These are phyloP conservation scores for Hortiboletus campestris DNA, from an alignment of 768 basidiomycete genomes.

Conservation along the genomic window DNA sequence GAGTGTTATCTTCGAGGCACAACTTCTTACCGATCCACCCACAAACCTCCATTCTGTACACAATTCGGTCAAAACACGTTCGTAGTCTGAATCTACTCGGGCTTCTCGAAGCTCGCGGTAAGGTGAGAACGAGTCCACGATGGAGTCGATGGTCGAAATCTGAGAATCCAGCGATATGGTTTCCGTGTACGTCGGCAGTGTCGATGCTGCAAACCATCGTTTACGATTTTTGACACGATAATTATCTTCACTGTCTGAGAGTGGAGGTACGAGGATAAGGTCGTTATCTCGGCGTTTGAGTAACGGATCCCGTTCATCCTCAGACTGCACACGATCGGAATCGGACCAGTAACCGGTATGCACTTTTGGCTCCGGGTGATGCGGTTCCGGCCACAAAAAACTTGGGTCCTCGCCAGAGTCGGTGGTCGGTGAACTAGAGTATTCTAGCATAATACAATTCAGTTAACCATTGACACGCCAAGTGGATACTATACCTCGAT, in stretches of 20 bases:
- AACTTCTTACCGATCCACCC: constrained; percentile 52
- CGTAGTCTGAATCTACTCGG: constrained; percentile 44
- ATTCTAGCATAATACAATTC: background rate
- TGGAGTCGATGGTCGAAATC: constrained; percentile 32
- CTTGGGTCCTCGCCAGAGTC: constrained; percentile 5
- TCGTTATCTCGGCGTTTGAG: constrained; percentile 10
- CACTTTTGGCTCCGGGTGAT: constrained; percentile 9
- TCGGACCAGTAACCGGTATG: constrained; percentile 24
- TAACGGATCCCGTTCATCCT: constrained; percentile 21
- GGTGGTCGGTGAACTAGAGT: constrained; percentile 9
- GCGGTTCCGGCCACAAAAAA: constrained; percentile 14
- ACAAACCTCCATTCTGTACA: constrained; percentile 64
- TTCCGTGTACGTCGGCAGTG: constrained; percentile 46
- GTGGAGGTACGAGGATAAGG: constrained; percentile 20
- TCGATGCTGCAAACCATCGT: constrained; percentile 36
- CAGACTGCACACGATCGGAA: constrained; percentile 14
- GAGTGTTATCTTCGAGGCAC: background rate
- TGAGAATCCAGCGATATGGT: constrained; percentile 31
- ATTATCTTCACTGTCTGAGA: constrained; percentile 14
- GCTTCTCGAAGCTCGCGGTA: constrained; percentile 52
- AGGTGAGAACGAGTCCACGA: constrained; percentile 51
- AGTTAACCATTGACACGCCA: background rate
- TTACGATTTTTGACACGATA: background rate
- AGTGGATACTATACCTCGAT: constrained; percentile 3
- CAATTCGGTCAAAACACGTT: constrained; percentile 46